A percentile compares a stretch with the other conserved stretches of the same genome.
Evolutionary conservation across 164 flowering plant genomes (phyloP).

Genomic region (Chimonanthus salicifolius): DNA sequence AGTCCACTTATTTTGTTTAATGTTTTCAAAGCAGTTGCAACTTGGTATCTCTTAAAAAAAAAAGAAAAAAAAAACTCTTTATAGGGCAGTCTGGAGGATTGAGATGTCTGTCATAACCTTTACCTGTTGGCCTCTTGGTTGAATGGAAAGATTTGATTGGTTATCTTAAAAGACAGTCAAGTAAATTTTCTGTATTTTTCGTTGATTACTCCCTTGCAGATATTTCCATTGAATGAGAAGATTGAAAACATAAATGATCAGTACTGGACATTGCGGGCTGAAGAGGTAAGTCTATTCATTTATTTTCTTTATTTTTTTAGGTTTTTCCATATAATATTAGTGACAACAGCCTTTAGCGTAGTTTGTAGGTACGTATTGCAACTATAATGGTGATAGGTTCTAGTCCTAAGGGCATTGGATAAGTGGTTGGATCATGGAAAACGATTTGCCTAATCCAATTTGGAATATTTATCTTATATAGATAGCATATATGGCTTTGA

Average conservation of each 20-base stretch:
- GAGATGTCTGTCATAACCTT: not conserved
- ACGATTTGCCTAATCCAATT: too few relatives aligned
- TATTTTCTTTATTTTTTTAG: not conserved
- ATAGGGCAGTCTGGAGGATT: not conserved
- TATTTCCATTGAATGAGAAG: slow-evolving; percentile 66
- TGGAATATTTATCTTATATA: too few relatives aligned
- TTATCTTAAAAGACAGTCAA: not conserved
- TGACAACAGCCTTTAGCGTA: too few relatives aligned
- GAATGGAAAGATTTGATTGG: not conserved
- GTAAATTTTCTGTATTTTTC: not conserved
- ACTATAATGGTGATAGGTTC: too few relatives aligned
- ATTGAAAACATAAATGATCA: slow-evolving; percentile 86
- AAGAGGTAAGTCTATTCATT: slow-evolving; percentile 46
- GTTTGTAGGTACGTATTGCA: too few relatives aligned
- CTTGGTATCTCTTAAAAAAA: too few relatives aligned
- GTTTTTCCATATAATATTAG: not conserved
- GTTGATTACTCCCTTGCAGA: slow-evolving; percentile 33
- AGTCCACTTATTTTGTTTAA: too few relatives aligned
- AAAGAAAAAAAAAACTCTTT: not conserved
- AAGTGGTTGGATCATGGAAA: too few relatives aligned
- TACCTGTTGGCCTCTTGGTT: not conserved
- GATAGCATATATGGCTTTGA: too few relatives aligned
- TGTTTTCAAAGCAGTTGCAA: too few relatives aligned
- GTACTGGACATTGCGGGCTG: slow-evolving; percentile 86
- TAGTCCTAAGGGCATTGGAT: too few relatives aligned